Conservation (phyloP, 2,329 filamentous ascomycete genomes). For the Alternaria triticimaculans region DNA sequence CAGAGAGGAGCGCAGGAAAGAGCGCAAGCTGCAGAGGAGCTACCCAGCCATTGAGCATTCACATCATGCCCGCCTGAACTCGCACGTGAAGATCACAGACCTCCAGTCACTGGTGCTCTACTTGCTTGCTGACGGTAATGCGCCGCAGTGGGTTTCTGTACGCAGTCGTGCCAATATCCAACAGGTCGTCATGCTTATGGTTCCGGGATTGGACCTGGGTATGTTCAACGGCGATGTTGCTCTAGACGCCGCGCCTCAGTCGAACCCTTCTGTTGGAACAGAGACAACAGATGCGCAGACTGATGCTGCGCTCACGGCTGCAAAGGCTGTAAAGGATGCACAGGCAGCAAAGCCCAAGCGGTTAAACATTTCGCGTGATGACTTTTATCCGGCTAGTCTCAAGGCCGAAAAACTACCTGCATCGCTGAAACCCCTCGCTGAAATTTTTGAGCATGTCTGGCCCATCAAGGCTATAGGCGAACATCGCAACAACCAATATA, state of each 20-base stretch:
- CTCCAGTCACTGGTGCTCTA: conserved; percentile 65
- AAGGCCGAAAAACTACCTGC: conserved; percentile 50
- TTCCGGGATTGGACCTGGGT: conserved; percentile 86
- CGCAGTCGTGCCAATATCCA: conserved; percentile 62
- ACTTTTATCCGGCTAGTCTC: conserved; percentile 58
- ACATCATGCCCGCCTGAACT: conserved; percentile 60
- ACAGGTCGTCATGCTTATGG: conserved; percentile 88
- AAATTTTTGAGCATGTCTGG: conserved; percentile 89
- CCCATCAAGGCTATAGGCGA: conserved; percentile 88
- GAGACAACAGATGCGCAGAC: conserved; percentile 9
- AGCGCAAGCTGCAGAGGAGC: conserved; percentile 40
- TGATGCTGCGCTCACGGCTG: conserved; percentile 11
- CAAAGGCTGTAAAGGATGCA: conserved; percentile 18
- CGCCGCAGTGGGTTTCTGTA: conserved; percentile 69
- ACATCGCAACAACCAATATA: conserved; percentile 67
- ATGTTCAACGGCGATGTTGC: conserved; percentile 74
- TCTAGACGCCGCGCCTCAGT: conserved; percentile 17
- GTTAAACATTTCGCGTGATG: conserved; percentile 53
- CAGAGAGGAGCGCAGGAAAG: conserved; percentile 35
- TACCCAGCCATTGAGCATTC: conserved; percentile 58
- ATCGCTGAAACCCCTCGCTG: conserved; percentile 67
- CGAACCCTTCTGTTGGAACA: conserved; percentile 3
- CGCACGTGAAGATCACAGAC: conserved; percentile 64
- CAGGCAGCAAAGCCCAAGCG: conserved; percentile 30
- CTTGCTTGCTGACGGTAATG: conserved; percentile 64